phyloP scores from a whole-genome alignment of 352 stramenopile genomes.

The Chrysophaeum taylorii region DNA sequence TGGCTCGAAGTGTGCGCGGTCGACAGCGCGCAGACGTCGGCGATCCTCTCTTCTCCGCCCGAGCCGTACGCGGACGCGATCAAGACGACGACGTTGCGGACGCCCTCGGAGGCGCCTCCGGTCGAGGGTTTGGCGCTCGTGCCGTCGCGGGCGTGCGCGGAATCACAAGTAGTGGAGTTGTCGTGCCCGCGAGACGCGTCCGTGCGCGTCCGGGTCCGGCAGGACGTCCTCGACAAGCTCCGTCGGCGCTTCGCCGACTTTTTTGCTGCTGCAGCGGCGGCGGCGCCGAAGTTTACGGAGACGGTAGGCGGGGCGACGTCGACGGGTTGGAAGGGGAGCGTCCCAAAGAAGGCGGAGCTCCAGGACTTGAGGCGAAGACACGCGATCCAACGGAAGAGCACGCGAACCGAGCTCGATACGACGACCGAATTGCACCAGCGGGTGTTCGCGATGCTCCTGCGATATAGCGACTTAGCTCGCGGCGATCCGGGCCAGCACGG shows the following conservation, averaged over 20 bases:
- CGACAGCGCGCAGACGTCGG: background rate
- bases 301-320: no score
- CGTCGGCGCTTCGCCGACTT: background rate
- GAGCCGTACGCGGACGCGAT: background rate
- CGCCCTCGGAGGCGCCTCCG: background rate
- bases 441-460: background rate
- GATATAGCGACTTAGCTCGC: background rate
- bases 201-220: background rate
- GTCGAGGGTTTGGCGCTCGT: background rate
- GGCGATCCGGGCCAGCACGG: conserved; percentile 6
- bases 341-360: no score
- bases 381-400: background rate
- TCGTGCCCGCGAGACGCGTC: background rate
- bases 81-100: background rate
- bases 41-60: background rate
- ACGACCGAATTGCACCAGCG: background rate
- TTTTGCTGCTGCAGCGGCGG: no score
- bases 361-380: no score
- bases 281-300: no score
- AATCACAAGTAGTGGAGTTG: no score
- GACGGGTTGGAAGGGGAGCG: no score
- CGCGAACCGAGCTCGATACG: background rate
- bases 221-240: background rate
- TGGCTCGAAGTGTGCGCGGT: background rate
- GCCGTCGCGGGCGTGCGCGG: background rate